Evolutionary conservation across 495 filamentous ascomycete genomes (phyloP).

Genomic region (Astrothelium subdiscretum): DNA sequence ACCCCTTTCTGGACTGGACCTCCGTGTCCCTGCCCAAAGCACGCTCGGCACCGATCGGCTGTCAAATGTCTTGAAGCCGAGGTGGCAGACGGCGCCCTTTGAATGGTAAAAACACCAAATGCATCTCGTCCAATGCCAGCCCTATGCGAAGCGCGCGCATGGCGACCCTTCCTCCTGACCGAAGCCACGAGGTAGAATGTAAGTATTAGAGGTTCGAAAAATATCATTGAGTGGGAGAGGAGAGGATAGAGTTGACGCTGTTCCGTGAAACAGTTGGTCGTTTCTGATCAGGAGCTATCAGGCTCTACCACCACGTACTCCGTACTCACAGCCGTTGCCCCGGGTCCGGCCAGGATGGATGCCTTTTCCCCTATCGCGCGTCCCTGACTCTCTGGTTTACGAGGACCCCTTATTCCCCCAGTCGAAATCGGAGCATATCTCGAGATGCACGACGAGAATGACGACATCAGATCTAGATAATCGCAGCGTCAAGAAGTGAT

Average conservation of each 20-base stretch:
- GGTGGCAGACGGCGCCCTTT: not conserved
- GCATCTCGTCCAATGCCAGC: not conserved
- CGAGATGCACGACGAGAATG: not conserved
- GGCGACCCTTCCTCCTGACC: not conserved
- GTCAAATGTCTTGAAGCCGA: not conserved
- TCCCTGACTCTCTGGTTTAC: not conserved
- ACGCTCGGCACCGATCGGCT: not conserved
- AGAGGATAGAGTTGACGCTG: not conserved
- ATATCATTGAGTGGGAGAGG: no score
- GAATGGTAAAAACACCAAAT: not conserved
- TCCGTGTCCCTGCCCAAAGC: not conserved
- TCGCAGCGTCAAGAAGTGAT: not conserved
- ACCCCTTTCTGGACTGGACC: not conserved
- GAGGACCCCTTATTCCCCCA: not conserved
- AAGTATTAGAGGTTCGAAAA: no score
- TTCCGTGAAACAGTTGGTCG: not conserved
- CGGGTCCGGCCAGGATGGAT: not conserved
- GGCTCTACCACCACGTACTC: not conserved
- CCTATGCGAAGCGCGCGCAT: not conserved
- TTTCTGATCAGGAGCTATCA: not conserved
- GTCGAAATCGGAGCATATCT: not conserved
- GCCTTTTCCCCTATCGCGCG: not conserved
- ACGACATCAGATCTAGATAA: not conserved
- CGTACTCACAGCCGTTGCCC: not conserved
- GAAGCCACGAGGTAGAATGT: not conserved